phyloP scores from a whole-genome alignment of 768 basidiomycete genomes.

The Boletus reticulatus region DNA sequence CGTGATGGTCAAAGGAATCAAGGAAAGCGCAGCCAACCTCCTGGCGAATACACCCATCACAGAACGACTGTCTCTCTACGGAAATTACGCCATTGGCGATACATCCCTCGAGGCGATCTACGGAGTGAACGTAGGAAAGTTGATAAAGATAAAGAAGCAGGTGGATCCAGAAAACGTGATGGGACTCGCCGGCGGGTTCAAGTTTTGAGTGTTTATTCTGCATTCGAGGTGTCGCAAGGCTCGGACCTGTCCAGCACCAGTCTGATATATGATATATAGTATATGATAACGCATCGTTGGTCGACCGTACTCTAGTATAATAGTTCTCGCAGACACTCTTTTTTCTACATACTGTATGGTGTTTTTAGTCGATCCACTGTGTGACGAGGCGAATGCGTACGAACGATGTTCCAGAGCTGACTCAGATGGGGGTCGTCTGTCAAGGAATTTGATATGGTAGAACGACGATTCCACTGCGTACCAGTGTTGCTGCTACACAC shows the following conservation, averaged over 20 bases:
- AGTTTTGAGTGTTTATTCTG: conserved; percentile 34
- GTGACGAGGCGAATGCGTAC: not conserved
- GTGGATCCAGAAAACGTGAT: conserved; percentile 62
- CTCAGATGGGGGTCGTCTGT: not conserved
- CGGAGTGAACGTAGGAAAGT: conserved; percentile 42
- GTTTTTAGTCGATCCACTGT: not conserved
- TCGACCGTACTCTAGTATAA: not conserved
- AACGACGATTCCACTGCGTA: conserved; percentile 3
- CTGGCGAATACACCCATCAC: conserved; percentile 44
- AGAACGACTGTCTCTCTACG: conserved; percentile 44
- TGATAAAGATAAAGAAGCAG: conserved; percentile 39
- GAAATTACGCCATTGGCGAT: conserved; percentile 57
- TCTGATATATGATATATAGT: not conserved
- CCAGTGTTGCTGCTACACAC: conserved; percentile 4
- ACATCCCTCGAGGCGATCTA: conserved; percentile 53
- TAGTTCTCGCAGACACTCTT: not conserved
- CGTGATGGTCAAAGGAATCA: conserved; percentile 39
- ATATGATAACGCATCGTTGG: not conserved
- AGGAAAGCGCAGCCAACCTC: conserved; percentile 39
- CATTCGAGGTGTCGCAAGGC: not conserved
- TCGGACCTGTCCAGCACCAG: conserved; percentile 5
- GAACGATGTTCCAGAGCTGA: not conserved
- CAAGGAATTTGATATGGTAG: not conserved
- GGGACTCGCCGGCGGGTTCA: conserved; percentile 67
- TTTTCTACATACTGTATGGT: not conserved